Percentiles rank a stretch among this genome's conserved stretches.
Conservation (phyloP, 768 basidiomycete species). For the Termitomyces sp. region DNA sequence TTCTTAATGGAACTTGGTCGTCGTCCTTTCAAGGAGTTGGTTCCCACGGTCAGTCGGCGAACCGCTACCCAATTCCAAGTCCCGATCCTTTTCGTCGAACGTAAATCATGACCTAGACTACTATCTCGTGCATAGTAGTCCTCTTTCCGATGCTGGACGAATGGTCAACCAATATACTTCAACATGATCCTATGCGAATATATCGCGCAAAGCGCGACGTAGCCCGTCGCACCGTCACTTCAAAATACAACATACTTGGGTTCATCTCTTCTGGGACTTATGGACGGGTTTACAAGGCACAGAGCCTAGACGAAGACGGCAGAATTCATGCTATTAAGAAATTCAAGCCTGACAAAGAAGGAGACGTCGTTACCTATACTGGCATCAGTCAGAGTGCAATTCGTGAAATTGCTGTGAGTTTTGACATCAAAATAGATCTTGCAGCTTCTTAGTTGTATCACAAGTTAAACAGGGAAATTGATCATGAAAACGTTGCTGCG, state of each 20-base stretch:
- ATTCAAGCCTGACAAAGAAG: constrained; percentile 99
- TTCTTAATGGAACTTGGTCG: neutral
- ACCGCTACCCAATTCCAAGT: no score
- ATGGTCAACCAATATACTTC: constrained; percentile 33
- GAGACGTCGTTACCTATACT: constrained; percentile 91
- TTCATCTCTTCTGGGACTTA: constrained; percentile 99
- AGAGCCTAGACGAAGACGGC: constrained; percentile 63
- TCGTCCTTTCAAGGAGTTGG: neutral
- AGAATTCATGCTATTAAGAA: constrained; percentile 95
- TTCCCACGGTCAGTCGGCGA: constrained; percentile 5
- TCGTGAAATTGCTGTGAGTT: constrained; percentile 87
- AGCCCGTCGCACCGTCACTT: constrained; percentile 57
- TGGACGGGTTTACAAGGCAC: constrained; percentile 97
- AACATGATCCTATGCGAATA: constrained; percentile 79
- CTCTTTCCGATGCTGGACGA: constrained; percentile 21
- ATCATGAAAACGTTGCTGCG: constrained; percentile 87
- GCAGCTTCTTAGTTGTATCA: constrained; percentile 11
- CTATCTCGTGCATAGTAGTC: neutral
- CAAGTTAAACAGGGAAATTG: constrained; percentile 84
- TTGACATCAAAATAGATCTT: neutral
- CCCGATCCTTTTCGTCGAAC: neutral
- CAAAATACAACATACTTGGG: constrained; percentile 88
- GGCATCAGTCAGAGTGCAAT: constrained; percentile 98
- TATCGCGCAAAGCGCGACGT: constrained; percentile 79
- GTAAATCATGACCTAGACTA: constrained; percentile 5